Evolutionary conservation across 1,284 basidiomycete genomes (phyloP).

Genomic region (Pyrrhoderma lamaoense): DNA sequence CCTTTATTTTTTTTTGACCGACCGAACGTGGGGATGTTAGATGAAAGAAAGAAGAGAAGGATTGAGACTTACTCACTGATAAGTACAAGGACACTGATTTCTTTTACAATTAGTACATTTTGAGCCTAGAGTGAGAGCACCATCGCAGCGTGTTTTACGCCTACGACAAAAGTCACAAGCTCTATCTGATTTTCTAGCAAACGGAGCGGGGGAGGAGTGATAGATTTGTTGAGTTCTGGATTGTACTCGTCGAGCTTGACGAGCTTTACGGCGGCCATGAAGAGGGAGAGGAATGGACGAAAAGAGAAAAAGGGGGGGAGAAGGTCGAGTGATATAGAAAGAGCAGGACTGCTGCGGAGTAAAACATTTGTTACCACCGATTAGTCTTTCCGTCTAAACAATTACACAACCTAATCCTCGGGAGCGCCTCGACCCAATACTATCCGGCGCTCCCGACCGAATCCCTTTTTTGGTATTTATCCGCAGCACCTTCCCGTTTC

Average conservation of each 20-base stretch:
- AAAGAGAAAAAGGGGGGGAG: too few species aligned
- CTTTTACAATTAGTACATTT: slow-evolving; percentile 70
- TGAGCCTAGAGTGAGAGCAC: slow-evolving; percentile 48
- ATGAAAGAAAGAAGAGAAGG: slow-evolving; percentile 4
- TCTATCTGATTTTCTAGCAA: slow-evolving; percentile 52
- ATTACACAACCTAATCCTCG: too few species aligned
- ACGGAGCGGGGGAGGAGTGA: slow-evolving; percentile 13
- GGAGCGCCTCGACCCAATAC: too few species aligned
- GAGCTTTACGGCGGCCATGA: too few species aligned
- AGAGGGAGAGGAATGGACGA: too few species aligned
- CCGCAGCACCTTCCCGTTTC: too few species aligned
- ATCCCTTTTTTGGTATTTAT: too few species aligned
- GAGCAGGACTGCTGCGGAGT: too few species aligned
- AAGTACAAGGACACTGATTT: slow-evolving; percentile 61
- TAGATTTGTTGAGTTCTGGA: slow-evolving; percentile 17
- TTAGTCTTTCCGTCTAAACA: too few species aligned
- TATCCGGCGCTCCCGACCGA: too few species aligned
- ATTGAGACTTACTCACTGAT: slow-evolving; percentile 43
- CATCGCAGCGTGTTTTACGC: slow-evolving; percentile 66
- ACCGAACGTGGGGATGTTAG: neutral
- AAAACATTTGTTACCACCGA: too few species aligned
- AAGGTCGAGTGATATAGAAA: too few species aligned
- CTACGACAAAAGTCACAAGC: slow-evolving; percentile 67
- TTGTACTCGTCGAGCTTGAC: slow-evolving; percentile 17
- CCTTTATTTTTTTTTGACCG: slow-evolving; percentile 52